phyloP scores from a whole-genome alignment of 2,329 filamentous ascomycete genomes.

The Teratosphaeriaceae sp. region DNA sequence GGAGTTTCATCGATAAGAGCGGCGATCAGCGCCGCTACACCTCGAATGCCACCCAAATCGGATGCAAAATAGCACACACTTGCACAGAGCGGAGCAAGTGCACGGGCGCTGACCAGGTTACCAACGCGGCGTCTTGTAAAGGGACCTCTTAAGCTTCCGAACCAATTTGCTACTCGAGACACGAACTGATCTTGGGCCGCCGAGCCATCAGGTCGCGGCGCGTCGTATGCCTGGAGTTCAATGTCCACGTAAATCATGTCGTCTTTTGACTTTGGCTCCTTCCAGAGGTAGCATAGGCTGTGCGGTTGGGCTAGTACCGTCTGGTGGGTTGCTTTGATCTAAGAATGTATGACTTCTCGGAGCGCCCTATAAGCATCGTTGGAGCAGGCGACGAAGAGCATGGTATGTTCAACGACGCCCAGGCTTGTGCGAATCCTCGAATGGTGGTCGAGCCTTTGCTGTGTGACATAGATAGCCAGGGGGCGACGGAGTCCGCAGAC shows the following conservation, averaged over 20 bases:
- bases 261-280: background rate
- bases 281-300: background rate
- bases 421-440: background rate
- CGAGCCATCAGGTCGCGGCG: background rate
- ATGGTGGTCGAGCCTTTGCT: conserved; percentile 2
- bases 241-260: background rate
- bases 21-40: conserved; percentile 19
- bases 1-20: conserved; percentile 9
- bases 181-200: background rate
- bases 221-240: background rate
- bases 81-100: conserved; percentile 19
- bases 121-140: conserved; percentile 10
- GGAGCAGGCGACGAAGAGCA: background rate
- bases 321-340: background rate
- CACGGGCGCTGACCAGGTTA: conserved; percentile 12
- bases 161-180: background rate
- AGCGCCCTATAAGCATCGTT: background rate
- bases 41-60: conserved; percentile 20
- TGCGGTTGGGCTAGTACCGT: background rate
- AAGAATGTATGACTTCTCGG: background rate
- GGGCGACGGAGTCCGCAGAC: background rate
- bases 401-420: background rate
- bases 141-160: background rate
- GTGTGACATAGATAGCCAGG: conserved; percentile 6
- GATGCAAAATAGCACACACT: conserved; percentile 23